Conservation (phyloP, 352 stramenopile species). For the Pythium aquatile region DNA sequence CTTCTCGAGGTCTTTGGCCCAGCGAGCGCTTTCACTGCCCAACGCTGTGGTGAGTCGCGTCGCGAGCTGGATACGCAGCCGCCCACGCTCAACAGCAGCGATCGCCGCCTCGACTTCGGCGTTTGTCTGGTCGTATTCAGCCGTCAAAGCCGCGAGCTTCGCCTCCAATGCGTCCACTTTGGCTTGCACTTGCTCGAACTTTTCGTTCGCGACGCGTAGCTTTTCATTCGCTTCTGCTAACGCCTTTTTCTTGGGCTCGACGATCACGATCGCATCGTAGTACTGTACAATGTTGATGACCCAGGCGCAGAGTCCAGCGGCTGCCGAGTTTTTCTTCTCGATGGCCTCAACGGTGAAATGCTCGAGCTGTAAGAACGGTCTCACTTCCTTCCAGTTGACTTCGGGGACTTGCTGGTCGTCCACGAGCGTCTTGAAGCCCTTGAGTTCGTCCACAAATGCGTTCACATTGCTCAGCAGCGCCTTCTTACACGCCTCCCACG, state of each 20-base stretch:
- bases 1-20: slow-evolving; percentile 78
- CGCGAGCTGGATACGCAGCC: slow-evolving; percentile 90
- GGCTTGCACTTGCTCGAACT: slow-evolving; percentile 82
- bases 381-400: slow-evolving; percentile 81
- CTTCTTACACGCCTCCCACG: slow-evolving; percentile 94
- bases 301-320: slow-evolving; percentile 75
- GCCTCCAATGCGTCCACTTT: slow-evolving; percentile 89
- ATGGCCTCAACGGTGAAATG: slow-evolving; percentile 83
- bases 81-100: slow-evolving; percentile 78
- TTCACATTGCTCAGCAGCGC: slow-evolving; percentile 91
- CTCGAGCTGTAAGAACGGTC: slow-evolving; percentile 72
- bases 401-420: slow-evolving; percentile 69
- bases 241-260: slow-evolving; percentile 91
- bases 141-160: slow-evolving; percentile 76
- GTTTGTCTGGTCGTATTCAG: slow-evolving; percentile 87
- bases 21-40: slow-evolving; percentile 92
- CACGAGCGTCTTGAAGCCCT: slow-evolving; percentile 70
- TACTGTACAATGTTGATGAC: slow-evolving; percentile 93
- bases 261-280: slow-evolving; percentile 93
- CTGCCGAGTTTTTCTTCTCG: slow-evolving; percentile 82
- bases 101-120: slow-evolving; percentile 89
- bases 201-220: slow-evolving; percentile 79
- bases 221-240: slow-evolving; percentile 81
- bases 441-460: slow-evolving; percentile 91
- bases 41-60: slow-evolving; percentile 90